Evolutionary conservation across 2,329 filamentous ascomycete species (phyloP), one percentile per base, ranked within the genome.

Genomic region (Aureobasidium sp.): DNA sequence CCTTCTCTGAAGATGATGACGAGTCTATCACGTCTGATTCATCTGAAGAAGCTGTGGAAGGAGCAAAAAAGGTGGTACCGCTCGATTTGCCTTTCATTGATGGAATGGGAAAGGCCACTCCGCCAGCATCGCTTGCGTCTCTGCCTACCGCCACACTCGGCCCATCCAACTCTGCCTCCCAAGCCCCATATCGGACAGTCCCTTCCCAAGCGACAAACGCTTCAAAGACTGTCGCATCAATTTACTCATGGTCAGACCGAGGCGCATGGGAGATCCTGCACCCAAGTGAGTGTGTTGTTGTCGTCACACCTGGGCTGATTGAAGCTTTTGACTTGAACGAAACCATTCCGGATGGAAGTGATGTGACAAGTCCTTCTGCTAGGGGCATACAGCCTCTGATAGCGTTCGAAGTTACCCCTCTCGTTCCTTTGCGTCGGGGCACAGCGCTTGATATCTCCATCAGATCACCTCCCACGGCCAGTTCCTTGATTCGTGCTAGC

Each of bases 391-490:
- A 77, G 60, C 84, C 83, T 33, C 74, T 86, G 33, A 74, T 86
- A 62, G 88, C 87, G 6, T 82, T 96, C 35, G 90, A 96, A 69
- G 83, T 99, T 43, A 97, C 93, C 0, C 94, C 94, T 0, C 79
- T 96, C 38, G 93, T 97, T 8, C 88, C 92, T 66, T 85, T 97
- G 63, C 85, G 93, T 64, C 88, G 93, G 68, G 94, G 92, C 67
- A 99, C 91, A 23, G 89, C 89, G 3, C 83, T 99, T 33, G 94
- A 99, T 71, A 89, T 99, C 58, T 94, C 95, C 65, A 90, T 99
- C 65, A 88, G 91, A 53, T 96, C 93, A 7, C 90, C 90, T 1
- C 88, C 92, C 27, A 88, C 88, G 7, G 71, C 80, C 35, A 84
- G 88, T 64, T 91, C 88, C 5, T 83, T 84, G 67, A 81, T 96